A percentile compares a stretch with the other conserved stretches of the same genome.
phyloP scores from a whole-genome alignment of 768 basidiomycete species.

The Auricularia heimuer region DNA sequence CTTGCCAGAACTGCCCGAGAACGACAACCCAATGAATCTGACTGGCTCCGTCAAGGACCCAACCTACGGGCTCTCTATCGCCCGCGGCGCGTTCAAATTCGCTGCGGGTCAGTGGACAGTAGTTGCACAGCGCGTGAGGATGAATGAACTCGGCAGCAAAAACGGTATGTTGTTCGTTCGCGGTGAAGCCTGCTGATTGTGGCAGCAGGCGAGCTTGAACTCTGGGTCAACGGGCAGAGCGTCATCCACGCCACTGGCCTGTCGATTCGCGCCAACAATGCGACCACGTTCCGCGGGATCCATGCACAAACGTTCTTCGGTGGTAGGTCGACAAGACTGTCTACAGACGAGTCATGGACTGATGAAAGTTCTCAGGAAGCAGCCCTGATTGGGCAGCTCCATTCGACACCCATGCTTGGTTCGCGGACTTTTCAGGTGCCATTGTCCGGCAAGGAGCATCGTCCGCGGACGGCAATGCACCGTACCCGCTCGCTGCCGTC shows the following conservation, averaged over 20 bases:
- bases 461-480: too few relatives aligned
- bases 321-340: conserved; percentile 22
- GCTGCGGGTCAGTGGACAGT: conserved; percentile 55
- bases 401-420: conserved; percentile 51
- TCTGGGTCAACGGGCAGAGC: conserved; percentile 56
- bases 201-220: conserved; percentile 47
- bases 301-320: conserved; percentile 78
- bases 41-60: conserved; percentile 48
- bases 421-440: conserved; percentile 62
- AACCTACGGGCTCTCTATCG: conserved; percentile 56
- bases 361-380: conserved; percentile 29
- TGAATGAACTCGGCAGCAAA: conserved; percentile 49
- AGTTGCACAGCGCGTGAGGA: conserved; percentile 57
- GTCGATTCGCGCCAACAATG: conserved; percentile 37
- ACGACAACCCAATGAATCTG: conserved; percentile 37
- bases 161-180: conserved; percentile 39
- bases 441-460: conserved; percentile 24
- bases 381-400: conserved; percentile 45
- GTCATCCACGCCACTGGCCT: conserved; percentile 51
- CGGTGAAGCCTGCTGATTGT: not conserved
- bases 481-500: too few relatives aligned
- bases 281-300: conserved; percentile 51
- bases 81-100: conserved; percentile 59
- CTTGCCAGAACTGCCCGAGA: conserved; percentile 39
- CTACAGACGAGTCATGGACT: not conserved